Base-by-base conservation (phyloP, 805 yeast species). In the baker's yeast (Saccharomyces cerevisiae) region DNA sequence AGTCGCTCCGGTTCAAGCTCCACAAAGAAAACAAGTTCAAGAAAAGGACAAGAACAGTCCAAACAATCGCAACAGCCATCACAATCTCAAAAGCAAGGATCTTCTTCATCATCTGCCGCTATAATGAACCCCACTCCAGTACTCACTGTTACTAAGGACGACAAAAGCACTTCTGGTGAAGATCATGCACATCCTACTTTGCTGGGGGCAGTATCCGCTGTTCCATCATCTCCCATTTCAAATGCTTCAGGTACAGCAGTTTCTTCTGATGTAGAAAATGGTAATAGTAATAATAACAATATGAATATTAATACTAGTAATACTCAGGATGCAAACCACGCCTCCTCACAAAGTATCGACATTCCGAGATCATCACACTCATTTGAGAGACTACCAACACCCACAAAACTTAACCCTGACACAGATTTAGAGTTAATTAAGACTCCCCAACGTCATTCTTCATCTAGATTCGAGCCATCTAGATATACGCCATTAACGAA, bases 361-460 rank as follows among this genome's bases (percentile, higher is more conserved):
- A 69, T 68, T 24, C 73, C 72, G 41, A 63, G 69, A 48, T 70
- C 78, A 9, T 74, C 82, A 41, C 81, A 76, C 61, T 79, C 80
- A 31, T 77, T 78, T 65, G 88, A 77, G 64, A 76, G 80, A 62
- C 71, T 82, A 53, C 79, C 82, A 6, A 76, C 85, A 2, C 85
- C 86, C 36, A 76, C 84, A 29, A 82, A 81, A 65, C 87, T 86
- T 60, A 62, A 59, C 31, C 60, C 69, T 5, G 83, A 75, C 47
- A 76, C 80, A 57, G 89, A 88, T 60, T 78, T 91, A 55, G 98
- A 91, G 64, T 78, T 91, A 61, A 85, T 91, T 51, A 79, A 83
- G 67, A 79, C 87, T 2, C 97, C 97, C 24, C 89, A 87, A 66
- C 82, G 98, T 67, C 98, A 92, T 69, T 86, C 92, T 51, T 87